phyloP scores from a whole-genome alignment of 148 eudicot species.

The Hydrangea macrophylla region DNA sequence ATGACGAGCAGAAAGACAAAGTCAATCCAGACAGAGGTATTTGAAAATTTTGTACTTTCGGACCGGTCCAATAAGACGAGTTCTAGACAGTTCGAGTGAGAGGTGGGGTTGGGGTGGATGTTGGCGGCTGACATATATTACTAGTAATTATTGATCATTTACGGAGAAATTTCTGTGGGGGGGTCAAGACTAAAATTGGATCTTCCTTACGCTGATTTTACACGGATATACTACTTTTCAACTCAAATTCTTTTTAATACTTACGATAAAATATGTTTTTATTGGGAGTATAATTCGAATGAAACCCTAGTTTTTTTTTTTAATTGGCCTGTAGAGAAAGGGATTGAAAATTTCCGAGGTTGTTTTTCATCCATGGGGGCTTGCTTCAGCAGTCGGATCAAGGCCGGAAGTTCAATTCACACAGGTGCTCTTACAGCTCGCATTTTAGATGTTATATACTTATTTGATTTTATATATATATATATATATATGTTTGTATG shows the following conservation, averaged over 20 bases:
- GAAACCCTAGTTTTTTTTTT: neutral
- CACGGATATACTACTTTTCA: neutral
- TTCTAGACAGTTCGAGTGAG: slow-evolving; percentile 1
- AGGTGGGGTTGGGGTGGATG: slow-evolving; percentile 1
- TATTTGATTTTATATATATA: neutral
- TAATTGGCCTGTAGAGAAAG: neutral
- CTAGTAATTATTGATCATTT: slow-evolving; percentile 9
- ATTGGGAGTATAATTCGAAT: too few relatives aligned
- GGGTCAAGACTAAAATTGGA: slow-evolving; percentile 38
- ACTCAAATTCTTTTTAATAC: neutral
- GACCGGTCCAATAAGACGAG: slow-evolving; percentile 4
- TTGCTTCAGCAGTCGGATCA: slow-evolving; percentile 40
- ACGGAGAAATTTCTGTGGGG: slow-evolving; percentile 4
- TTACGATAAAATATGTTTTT: too few relatives aligned
- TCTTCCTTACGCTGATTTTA: slow-evolving; percentile 8
- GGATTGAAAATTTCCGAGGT: neutral
- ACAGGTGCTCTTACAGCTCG: slow-evolving; percentile 25
- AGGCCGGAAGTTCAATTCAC: slow-evolving; percentile 31
- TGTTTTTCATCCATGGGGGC: slow-evolving; percentile 25
- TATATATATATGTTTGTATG: neutral
- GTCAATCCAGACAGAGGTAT: neutral
- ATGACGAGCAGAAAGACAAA: too few relatives aligned
- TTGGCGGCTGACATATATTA: slow-evolving; percentile 27
- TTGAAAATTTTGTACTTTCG: too few relatives aligned
- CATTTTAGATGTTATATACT: too few relatives aligned